Evolutionary conservation across 257 asterid species (phyloP), one percentile per base, ranked within the genome.

Genomic region (Fraxinus excelsior): DNA sequence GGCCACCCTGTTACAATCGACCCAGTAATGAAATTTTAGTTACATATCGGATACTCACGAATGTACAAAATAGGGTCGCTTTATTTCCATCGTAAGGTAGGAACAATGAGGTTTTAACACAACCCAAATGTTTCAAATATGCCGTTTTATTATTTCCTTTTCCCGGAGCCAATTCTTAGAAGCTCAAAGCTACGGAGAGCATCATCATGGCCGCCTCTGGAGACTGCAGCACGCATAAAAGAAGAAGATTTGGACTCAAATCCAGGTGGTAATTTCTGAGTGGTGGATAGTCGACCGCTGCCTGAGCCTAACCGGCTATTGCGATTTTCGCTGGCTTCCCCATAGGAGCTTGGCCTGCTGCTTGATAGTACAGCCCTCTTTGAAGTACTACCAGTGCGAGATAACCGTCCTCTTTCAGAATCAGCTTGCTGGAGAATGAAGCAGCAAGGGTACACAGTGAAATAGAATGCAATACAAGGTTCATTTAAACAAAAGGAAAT

Each of bases 111-210:
- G 67, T 18, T 23, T 19, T 25, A 7, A 60, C 32, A 60, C 67
- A 60, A 58, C 5, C 72, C 12, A 80, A 72, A 51, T 65, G 78
- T 7, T 53, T 69, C 31, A 34, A 72, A 56, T 69, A 44, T 6
- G 8, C 26, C 2, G 3, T 62, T 32, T 56, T 32, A 74, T 78
- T 65, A 92, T 84, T 92, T 92, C 87, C 96, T 92, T 78, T 86
- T 89, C 51, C 93, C 96, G 0, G 91, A 51, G 82, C 98, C 96
- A 46, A 93, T 91, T 16, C 95, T 89, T 56, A 93, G 84, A 72
- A 91, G 88, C 86, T 93, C 98, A 51, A 93, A 93, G 91, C 97
- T 91, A 75, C 95, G 78, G 5, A 93, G 92, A 70, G 93, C 72
- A 71, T 91, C 97, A n/a, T 93, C 97, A n/a, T 91, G 90, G 56